Evolutionary conservation across 345 rosid genomes (phyloP).

Genomic region (Salix purpurea): DNA sequence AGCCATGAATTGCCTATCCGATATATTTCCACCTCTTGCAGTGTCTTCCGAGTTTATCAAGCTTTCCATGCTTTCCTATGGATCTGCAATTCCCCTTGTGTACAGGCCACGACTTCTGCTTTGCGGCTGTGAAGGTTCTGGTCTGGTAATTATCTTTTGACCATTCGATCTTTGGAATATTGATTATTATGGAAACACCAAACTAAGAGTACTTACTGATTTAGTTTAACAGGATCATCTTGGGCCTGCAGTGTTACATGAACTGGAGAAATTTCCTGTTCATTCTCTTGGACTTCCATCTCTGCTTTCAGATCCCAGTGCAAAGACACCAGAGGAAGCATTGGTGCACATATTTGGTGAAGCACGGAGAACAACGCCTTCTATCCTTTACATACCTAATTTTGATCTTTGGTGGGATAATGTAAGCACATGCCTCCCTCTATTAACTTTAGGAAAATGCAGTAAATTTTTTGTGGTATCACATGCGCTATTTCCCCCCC

Average conservation of each 20-base stretch:
- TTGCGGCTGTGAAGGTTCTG: conserved; percentile 80
- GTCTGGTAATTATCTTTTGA: conserved; percentile 71
- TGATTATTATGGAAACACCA: conserved; percentile 24
- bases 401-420: conserved; percentile 98
- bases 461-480: background rate
- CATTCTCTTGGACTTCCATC: conserved; percentile 97
- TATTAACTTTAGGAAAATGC: background rate
- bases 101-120: conserved; percentile 93
- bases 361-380: conserved; percentile 95
- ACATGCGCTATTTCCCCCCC: background rate
- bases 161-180: conserved; percentile 15
- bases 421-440: conserved; percentile 44
- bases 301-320: conserved; percentile 97
- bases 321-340: conserved; percentile 99
- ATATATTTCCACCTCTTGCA: conserved; percentile 69
- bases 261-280: conserved; percentile 94
- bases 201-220: conserved; percentile 67
- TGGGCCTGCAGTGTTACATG: conserved; percentile 96
- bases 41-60: conserved; percentile 70
- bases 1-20: conserved; percentile 65
- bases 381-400: conserved; percentile 85
- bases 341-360: conserved; percentile 96
- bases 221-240: conserved; percentile 93
- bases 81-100: conserved; percentile 86
- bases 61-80: conserved; percentile 90